Evolutionary conservation across 1,139 yeast species (phyloP), one percentile per base, ranked within the genome.

Genomic region (Saccharomyces pastorianus): DNA sequence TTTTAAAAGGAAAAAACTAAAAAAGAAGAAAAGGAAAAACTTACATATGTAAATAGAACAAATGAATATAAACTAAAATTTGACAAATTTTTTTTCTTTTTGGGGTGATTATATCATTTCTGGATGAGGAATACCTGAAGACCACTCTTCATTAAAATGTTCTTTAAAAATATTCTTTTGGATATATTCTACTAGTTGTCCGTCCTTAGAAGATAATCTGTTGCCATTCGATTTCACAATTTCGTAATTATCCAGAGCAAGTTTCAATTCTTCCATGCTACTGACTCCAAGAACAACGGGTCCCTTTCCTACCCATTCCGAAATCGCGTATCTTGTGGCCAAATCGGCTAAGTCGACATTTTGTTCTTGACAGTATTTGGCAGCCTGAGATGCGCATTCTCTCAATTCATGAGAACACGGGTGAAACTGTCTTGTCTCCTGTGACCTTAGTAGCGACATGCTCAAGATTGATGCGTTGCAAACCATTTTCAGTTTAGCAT

Each of bases 391-490:
- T 6, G 86, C 85, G n/a, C 74, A 74, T 1, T 72, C 69, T 58
- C 80, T 83, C 59, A 91, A 73, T n/a, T 68, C 78, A n/a, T 69
- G 62, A 0, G 84, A 71, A 1, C 89, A 95, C 0, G 97, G 97
- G 65, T 91, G 98, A 76, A 90, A 91, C 1, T 76, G 65, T 59
- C 80, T 86, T 0, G 96, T 87, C 27, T 76, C 73, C 27, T 76
- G 82, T 0, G 85, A 78, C 58, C 96, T 77, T 55, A 91, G 74
- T 55, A 91, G 71, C 2, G 96, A 88, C 98, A 91, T 91, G 56
- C 93, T 83, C 59, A 91, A 75, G 47, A 95, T 90, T 0, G 96
- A 87, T 1, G 95, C 97, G 65, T 88, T 88, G 67, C 85, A 70
- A 25, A 91, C 70, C 57, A 76, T 71, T 57, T 76, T 74, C 26